These are phyloP conservation scores for Musa balbisiana DNA, from an alignment of 202 grass and related monocot genomes.

Conservation along the genomic window DNA sequence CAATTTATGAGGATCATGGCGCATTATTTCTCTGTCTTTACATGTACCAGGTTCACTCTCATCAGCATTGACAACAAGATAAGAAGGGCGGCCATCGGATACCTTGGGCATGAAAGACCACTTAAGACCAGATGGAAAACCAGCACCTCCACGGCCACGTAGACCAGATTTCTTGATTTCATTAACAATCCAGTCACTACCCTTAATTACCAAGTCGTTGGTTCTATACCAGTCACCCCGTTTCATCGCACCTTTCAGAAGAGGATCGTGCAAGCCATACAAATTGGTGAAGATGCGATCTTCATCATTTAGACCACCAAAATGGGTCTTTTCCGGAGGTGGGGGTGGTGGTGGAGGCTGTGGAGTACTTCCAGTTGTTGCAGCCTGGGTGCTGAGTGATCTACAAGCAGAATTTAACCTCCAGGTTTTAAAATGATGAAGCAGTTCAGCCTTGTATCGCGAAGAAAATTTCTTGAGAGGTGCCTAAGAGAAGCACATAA, in stretches of 20 bases:
- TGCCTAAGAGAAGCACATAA: not conserved
- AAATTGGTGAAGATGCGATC: slow-evolving; percentile 95
- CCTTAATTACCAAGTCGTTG: slow-evolving; percentile 87
- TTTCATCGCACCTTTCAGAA: slow-evolving; percentile 93
- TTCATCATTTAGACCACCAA: slow-evolving; percentile 72
- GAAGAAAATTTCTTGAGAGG: not conserved
- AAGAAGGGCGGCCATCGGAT: slow-evolving; percentile 83
- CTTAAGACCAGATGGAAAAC: slow-evolving; percentile 90
- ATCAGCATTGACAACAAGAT: slow-evolving; percentile 98
- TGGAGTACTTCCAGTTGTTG: slow-evolving; percentile 56
- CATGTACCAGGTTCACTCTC: slow-evolving; percentile 95
- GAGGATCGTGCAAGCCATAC: slow-evolving; percentile 76
- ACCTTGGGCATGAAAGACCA: slow-evolving; percentile 99
- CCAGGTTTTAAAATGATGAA: not conserved
- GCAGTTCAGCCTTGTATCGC: not conserved
- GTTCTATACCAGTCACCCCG: slow-evolving; percentile 88
- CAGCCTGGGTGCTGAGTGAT: slow-evolving; percentile 21
- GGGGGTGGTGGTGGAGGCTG: slow-evolving; percentile 52
- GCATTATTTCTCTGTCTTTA: slow-evolving; percentile 97
- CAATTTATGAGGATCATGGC: slow-evolving; percentile 89
- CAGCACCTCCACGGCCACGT: slow-evolving; percentile 81
- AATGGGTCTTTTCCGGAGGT: slow-evolving; percentile 85
- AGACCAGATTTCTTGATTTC: slow-evolving; percentile 96
- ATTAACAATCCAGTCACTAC: slow-evolving; percentile 81
- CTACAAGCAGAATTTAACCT: not conserved